phyloP scores from a whole-genome alignment of 108 stramenopile genomes.

The Conticribra guillardii region DNA sequence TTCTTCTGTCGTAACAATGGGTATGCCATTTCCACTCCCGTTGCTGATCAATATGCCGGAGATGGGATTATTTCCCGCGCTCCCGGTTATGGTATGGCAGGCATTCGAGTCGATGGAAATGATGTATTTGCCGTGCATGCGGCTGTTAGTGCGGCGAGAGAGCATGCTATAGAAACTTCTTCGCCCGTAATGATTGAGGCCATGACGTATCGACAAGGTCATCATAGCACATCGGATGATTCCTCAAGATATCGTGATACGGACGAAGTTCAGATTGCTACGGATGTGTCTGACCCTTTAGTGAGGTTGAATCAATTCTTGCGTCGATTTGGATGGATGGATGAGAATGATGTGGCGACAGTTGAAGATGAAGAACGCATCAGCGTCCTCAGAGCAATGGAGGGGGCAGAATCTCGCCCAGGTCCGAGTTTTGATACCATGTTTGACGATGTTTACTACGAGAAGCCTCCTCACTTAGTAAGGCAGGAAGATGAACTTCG shows the following conservation, averaged over 20 bases:
- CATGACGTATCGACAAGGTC: constrained; percentile 98
- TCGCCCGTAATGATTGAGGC: constrained; percentile 95
- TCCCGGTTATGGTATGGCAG: constrained; percentile 95
- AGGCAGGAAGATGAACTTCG: constrained; percentile 78
- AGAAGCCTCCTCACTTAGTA: constrained; percentile 85
- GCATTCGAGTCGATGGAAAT: constrained; percentile 98
- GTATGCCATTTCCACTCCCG: constrained; percentile 96
- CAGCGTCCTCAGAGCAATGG: constrained; percentile 85
- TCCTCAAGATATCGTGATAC: constrained; percentile 84
- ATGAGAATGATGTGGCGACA: constrained; percentile 52
- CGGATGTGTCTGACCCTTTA: constrained; percentile 77
- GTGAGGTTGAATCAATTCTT: constrained; percentile 76
- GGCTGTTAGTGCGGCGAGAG: constrained; percentile 84
- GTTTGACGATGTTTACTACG: constrained; percentile 95
- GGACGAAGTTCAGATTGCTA: constrained; percentile 80
- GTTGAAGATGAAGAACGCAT: constrained; percentile 79
- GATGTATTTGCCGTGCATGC: constrained; percentile 94
- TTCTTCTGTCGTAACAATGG: constrained; percentile 99
- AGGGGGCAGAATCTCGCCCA: constrained; percentile 84
- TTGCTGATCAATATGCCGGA: constrained; percentile 94
- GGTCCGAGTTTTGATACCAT: constrained; percentile 75
- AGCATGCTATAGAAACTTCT: constrained; percentile 67
- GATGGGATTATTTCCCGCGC: constrained; percentile 96
- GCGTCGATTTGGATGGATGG: constrained; percentile 71
- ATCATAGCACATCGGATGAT: constrained; percentile 98